Evolutionary conservation across 148 eudicot species (phyloP).

Genomic region (Camellia lanceoleosa): DNA sequence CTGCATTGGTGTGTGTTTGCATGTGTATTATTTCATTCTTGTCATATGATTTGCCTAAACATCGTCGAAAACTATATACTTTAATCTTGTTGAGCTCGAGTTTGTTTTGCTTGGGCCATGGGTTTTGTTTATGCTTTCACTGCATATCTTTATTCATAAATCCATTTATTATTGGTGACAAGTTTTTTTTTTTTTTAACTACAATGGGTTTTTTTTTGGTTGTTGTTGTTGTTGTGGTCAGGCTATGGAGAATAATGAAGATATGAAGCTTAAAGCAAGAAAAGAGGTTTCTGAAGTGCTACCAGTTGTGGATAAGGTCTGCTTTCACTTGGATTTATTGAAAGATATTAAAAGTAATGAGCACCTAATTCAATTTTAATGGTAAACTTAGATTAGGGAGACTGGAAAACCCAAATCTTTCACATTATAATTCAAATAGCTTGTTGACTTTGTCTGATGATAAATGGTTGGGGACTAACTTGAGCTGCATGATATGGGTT

Average conservation of each 20-base stretch:
- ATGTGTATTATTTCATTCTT: too few species aligned
- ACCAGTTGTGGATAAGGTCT: conserved; percentile 67
- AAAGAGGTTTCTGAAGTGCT: conserved; percentile 58
- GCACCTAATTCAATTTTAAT: neutral
- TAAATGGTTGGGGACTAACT: too few species aligned
- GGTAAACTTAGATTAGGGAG: neutral
- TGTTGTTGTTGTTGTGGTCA: conserved; percentile 14
- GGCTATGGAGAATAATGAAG: conserved; percentile 75
- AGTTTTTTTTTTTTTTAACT: neutral
- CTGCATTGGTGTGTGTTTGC: too few species aligned
- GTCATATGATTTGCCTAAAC: too few species aligned
- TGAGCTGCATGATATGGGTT: too few species aligned
- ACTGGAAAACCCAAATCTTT: too few species aligned
- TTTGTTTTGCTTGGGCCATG: neutral
- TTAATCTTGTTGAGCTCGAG: too few species aligned
- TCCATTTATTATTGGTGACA: neutral
- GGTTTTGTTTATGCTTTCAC: neutral
- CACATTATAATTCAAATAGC: too few species aligned
- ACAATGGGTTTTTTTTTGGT: neutral
- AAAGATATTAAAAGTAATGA: neutral
- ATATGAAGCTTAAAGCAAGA: conserved; percentile 58
- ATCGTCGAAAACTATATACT: too few species aligned
- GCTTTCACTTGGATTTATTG: conserved; percentile 18
- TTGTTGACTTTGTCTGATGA: too few species aligned
- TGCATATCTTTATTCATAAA: neutral